Evolutionary conservation across 139 green algal species (phyloP), one percentile per base, ranked within the genome.

Genomic region (Chlorella ohadii): DNA sequence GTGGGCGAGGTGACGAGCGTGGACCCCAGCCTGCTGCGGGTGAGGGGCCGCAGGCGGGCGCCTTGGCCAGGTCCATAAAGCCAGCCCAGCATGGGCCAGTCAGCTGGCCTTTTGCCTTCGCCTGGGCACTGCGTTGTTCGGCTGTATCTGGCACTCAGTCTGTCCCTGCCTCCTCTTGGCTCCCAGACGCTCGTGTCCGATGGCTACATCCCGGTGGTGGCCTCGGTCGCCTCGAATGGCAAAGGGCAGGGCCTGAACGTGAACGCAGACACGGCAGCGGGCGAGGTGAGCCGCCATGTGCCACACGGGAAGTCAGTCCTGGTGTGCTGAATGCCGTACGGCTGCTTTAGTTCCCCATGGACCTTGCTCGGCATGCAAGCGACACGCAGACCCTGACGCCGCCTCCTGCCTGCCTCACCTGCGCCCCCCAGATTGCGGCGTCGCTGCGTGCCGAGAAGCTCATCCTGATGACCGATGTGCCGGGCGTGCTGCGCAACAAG

Each of bases 381-480:
- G 7, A 59, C 51, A 22, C 2, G 51, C 51, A 23, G 51, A 22
- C 25, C 27, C 41, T 36, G 51, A 19, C 36, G 15, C 36, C 77
- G 28, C 16, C 36, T 11, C 15, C 4, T 13, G 19, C 34, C 11
- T 17, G 36, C 11, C 67, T 20, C 36, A 0, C 44, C 66, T n/a
- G 28, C 51, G 19, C 51, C 55, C 34, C 5, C 39, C 89, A 97
- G 93, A 96, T 98, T 85, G 97, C 97, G 1, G 96, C 96, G 15
- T 90, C 94, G 1, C 88, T 99, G 64, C 85, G 93, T 55, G 97
- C 97, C 0, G 97, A 99, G 92, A 99, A 99, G 93, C 95, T 99
- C 6, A 98, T 99, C 79, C 92, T 99, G 57, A 99, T 99, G 97
- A 99, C 97, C 27, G 96, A 99, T 85, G 96, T 98, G 77, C 92